Percentiles rank a stretch among this genome's conserved stretches.
Evolutionary conservation across 1,284 basidiomycete genomes (phyloP).

Genomic region (Mycena citricolor): DNA sequence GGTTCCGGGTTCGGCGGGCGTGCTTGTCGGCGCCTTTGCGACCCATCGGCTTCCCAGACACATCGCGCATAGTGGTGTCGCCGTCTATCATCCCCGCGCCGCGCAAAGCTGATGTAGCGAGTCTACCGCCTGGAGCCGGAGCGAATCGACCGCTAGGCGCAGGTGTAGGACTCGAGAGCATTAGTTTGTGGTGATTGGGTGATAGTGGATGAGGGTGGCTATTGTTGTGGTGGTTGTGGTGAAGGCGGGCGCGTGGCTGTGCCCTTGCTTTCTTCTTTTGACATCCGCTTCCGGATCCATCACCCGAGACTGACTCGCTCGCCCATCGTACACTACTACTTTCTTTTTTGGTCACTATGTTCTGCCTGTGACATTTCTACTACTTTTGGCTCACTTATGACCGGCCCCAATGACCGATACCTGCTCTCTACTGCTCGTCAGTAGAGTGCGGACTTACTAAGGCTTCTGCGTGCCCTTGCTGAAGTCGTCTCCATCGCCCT

Average conservation of each 20-base stretch:
- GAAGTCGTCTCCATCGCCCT: too few species aligned
- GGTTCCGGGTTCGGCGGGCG: slow-evolving; percentile 54
- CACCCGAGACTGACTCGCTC: not conserved
- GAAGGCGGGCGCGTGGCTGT: slow-evolving; percentile 4
- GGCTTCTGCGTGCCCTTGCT: too few species aligned
- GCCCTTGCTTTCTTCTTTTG: not conserved
- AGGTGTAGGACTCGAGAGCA: slow-evolving; percentile 31
- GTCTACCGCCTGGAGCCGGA: slow-evolving; percentile 52
- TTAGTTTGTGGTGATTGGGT: not conserved
- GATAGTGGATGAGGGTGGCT: not conserved
- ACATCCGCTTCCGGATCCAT: not conserved
- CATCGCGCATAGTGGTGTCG: slow-evolving; percentile 70
- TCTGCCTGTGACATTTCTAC: too few species aligned
- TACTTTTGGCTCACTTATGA: too few species aligned
- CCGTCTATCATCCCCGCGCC: slow-evolving; percentile 65
- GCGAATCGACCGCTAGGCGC: slow-evolving; percentile 59
- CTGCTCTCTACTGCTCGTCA: too few species aligned
- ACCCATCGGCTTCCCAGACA: slow-evolving; percentile 63
- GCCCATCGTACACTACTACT: too few species aligned
- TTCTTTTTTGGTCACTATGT: too few species aligned
- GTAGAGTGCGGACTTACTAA: too few species aligned
- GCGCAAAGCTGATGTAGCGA: slow-evolving; percentile 61
- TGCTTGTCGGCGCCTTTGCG: slow-evolving; percentile 62
- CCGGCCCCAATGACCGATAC: too few species aligned
- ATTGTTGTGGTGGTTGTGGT: slow-evolving; percentile 10